phyloP scores from a whole-genome alignment of 305 asterid species.

The Plantago rigida region DNA sequence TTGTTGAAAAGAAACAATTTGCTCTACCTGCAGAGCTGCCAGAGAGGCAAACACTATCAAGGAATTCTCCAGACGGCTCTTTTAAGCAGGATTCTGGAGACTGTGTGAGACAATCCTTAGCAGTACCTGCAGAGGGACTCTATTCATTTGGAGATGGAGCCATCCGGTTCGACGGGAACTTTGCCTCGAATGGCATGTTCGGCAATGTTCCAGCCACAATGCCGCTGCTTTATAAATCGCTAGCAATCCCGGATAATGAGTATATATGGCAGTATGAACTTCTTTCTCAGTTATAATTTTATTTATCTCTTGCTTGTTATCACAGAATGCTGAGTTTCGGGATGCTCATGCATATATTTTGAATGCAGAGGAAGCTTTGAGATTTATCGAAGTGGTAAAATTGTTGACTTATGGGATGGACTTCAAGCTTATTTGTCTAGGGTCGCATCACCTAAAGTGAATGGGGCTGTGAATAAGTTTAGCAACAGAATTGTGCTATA shows the following conservation, averaged over 20 bases:
- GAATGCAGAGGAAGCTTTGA: slow-evolving; percentile 75
- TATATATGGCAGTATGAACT: slow-evolving; percentile 77
- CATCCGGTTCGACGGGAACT: slow-evolving; percentile 27
- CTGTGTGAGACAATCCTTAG: slow-evolving; percentile 31
- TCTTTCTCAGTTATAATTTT: slow-evolving; percentile 26
- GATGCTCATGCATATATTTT: slow-evolving; percentile 20
- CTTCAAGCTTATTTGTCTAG: slow-evolving; percentile 83
- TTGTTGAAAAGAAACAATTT: slow-evolving; percentile 35
- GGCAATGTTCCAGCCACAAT: slow-evolving; percentile 34
- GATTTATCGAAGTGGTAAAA: slow-evolving; percentile 47
- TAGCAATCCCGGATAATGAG: slow-evolving; percentile 64
- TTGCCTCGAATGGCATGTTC: slow-evolving; percentile 31
- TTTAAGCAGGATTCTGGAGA: slow-evolving; percentile 35
- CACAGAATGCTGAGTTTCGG: slow-evolving; percentile 16
- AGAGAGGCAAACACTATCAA: slow-evolving; percentile 34
- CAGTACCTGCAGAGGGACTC: slow-evolving; percentile 36
- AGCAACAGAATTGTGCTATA: slow-evolving; percentile 44
- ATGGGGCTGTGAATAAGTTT: slow-evolving; percentile 55
- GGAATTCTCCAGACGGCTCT: slow-evolving; percentile 31
- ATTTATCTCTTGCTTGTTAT: slow-evolving; percentile 6
- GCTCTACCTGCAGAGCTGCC: slow-evolving; percentile 36
- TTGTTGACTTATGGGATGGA: slow-evolving; percentile 51
- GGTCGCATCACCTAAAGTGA: slow-evolving; percentile 62
- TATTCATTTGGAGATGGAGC: slow-evolving; percentile 37
- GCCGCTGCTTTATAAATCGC: slow-evolving; percentile 37